These are phyloP conservation scores for Cicer yamashitae DNA, from an alignment of 306 rosid species.

Conservation along the genomic window DNA sequence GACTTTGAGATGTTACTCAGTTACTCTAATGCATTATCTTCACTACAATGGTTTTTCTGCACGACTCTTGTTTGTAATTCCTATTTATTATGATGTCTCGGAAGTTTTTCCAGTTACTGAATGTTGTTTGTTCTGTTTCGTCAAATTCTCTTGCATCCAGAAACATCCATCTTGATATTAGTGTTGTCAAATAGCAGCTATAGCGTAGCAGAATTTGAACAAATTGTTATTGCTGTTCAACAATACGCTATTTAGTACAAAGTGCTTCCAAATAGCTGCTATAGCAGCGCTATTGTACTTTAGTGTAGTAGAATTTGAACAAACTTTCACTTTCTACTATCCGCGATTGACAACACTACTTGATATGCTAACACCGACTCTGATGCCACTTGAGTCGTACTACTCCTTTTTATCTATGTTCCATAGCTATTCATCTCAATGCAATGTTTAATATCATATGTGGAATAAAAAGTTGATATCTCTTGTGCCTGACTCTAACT, in stretches of 20 bases:
- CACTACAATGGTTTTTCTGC: not conserved
- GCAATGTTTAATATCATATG: not conserved
- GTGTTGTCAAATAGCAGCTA: too few species aligned
- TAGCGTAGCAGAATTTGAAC: too few species aligned
- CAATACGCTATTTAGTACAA: too few species aligned
- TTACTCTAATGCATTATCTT: not conserved
- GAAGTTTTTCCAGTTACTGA: constrained; percentile 11
- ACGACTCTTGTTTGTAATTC: constrained; percentile 1
- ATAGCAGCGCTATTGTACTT: too few species aligned
- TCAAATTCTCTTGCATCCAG: not conserved
- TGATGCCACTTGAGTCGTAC: not conserved
- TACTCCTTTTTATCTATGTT: not conserved
- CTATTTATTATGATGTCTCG: not conserved
- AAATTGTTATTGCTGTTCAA: too few species aligned
- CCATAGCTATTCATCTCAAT: not conserved
- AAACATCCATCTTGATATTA: constrained; percentile 8
- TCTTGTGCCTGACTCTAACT: not conserved
- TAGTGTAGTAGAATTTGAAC: too few species aligned
- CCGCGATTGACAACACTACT: not conserved
- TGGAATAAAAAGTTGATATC: not conserved
- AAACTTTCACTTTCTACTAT: too few species aligned
- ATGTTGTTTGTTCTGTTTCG: constrained; percentile 29
- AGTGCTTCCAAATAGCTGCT: too few species aligned
- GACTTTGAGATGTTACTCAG: constrained; percentile 17
- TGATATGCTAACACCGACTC: not conserved